These are phyloP conservation scores for Pleurotus pulmonarius DNA, from an alignment of 768 basidiomycete genomes.

Conservation along the genomic window DNA sequence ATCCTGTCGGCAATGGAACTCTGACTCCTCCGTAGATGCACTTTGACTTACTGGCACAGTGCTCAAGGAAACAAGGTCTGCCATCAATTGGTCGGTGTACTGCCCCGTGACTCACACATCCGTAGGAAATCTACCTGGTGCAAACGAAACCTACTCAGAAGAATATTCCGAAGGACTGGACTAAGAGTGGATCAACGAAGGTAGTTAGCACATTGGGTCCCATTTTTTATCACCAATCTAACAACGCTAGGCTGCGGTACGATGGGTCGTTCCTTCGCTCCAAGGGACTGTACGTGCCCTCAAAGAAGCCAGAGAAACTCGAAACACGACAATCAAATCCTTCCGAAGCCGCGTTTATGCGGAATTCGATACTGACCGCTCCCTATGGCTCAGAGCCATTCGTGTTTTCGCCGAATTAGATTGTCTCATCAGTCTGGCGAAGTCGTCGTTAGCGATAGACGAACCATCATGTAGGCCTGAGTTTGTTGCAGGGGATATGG, in stretches of 20 bases:
- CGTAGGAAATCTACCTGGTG: constrained; percentile 86
- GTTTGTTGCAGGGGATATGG: constrained; percentile 75
- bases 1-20: no score
- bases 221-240: not conserved
- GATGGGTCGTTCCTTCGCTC: constrained; percentile 77
- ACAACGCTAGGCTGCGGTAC: constrained; percentile 52
- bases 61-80: constrained; percentile 75
- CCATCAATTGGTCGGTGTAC: not conserved
- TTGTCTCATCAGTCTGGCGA: constrained; percentile 89
- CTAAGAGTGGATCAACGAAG: constrained; percentile 77
- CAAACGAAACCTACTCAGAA: constrained; percentile 61
- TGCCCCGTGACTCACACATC: not conserved
- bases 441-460: constrained; percentile 83
- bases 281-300: constrained; percentile 69
- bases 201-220: constrained; percentile 30
- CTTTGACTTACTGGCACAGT: constrained; percentile 51
- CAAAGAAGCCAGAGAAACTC: constrained; percentile 93
- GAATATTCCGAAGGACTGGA: constrained; percentile 81
- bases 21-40: constrained; percentile 22
- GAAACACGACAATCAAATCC: constrained; percentile 71
- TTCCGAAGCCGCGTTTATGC: constrained; percentile 78
- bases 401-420: constrained; percentile 93
- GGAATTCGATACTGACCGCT: constrained; percentile 80
- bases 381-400: constrained; percentile 78
- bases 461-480: constrained; percentile 93